A percentile compares a stretch with the other conserved stretches of the same genome.
Evolutionary conservation across 2,329 filamentous ascomycete genomes (phyloP).

Genomic region (Stachybotrys echinatus): DNA sequence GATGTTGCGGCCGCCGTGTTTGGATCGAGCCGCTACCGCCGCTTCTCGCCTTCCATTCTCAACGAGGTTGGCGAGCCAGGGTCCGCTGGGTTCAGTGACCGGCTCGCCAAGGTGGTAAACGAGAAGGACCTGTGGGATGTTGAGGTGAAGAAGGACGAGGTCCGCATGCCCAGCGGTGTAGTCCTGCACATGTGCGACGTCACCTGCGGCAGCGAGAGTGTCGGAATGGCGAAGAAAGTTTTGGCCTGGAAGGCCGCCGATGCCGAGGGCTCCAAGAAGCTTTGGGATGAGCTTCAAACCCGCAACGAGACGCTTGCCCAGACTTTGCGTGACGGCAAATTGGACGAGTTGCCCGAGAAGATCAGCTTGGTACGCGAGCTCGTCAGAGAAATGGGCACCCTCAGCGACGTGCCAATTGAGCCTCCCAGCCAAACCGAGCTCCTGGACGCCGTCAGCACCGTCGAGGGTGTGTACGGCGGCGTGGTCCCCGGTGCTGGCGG

Average conservation of each 20-base stretch:
- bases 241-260: constrained; percentile 72
- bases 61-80: constrained; percentile 61
- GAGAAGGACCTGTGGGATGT: constrained; percentile 68
- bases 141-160: constrained; percentile 63
- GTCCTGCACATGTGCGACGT: constrained; percentile 92
- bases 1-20: constrained; percentile 92
- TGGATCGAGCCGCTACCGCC: constrained; percentile 82
- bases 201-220: constrained; percentile 87
- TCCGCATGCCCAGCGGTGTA: constrained; percentile 67
- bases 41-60: constrained; percentile 82
- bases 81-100: constrained; percentile 58
- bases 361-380: constrained; percentile 50
- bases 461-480: constrained; percentile 81
- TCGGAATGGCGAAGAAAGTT: constrained; percentile 92
- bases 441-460: constrained; percentile 65
- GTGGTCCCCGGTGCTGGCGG: constrained; percentile 93
- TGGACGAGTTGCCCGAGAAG: constrained; percentile 37
- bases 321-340: constrained; percentile 49
- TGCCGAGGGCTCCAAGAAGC: constrained; percentile 53
- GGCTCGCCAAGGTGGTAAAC: constrained; percentile 63
- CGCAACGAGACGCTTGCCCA: constrained; percentile 67
- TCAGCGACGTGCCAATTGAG: constrained; percentile 81
- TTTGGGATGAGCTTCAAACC: constrained; percentile 73
- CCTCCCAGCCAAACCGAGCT: constrained; percentile 79
- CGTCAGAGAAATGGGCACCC: constrained; percentile 70